Evolutionary conservation across 1,284 basidiomycete species (phyloP).

Genomic region (Tylopilus sp.): DNA sequence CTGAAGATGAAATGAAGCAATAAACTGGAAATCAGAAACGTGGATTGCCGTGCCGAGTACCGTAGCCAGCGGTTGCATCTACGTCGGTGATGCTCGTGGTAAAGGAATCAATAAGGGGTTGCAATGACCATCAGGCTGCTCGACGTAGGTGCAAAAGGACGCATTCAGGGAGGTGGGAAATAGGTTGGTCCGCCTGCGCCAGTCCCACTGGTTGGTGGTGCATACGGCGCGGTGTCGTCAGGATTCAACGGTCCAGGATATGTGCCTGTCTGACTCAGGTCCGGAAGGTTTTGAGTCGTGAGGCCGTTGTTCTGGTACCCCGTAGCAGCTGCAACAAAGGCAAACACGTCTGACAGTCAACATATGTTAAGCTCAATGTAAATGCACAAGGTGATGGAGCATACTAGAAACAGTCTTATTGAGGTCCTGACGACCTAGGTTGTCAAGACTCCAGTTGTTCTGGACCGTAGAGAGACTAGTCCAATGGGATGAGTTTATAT

Average conservation of each 20-base stretch:
- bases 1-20: too few relatives aligned
- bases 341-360: slow-evolving; percentile 42
- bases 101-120: background rate
- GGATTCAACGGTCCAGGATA: slow-evolving; percentile 36
- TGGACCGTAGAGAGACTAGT: slow-evolving; percentile 51
- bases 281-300: slow-evolving; percentile 25
- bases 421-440: slow-evolving; percentile 55
- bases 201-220: slow-evolving; percentile 34
- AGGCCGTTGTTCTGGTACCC: slow-evolving; percentile 36
- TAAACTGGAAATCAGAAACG: too few relatives aligned
- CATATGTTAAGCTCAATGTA: background rate
- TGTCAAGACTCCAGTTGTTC: slow-evolving; percentile 61
- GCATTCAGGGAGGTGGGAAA: slow-evolving; percentile 23
- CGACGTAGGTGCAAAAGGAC: background rate
- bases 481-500: slow-evolving; percentile 5
- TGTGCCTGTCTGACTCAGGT: slow-evolving; percentile 30
- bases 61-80: too few relatives aligned
- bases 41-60: too few relatives aligned
- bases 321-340: slow-evolving; percentile 40
- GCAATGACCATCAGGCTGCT: too few relatives aligned
- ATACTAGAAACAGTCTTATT: slow-evolving; percentile 38
- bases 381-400: background rate
- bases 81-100: background rate
- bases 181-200: slow-evolving; percentile 42
- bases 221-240: slow-evolving; percentile 37